phyloP scores from a whole-genome alignment of 805 yeast genomes.

The Cyberlindnera xishuangbannaensis region DNA sequence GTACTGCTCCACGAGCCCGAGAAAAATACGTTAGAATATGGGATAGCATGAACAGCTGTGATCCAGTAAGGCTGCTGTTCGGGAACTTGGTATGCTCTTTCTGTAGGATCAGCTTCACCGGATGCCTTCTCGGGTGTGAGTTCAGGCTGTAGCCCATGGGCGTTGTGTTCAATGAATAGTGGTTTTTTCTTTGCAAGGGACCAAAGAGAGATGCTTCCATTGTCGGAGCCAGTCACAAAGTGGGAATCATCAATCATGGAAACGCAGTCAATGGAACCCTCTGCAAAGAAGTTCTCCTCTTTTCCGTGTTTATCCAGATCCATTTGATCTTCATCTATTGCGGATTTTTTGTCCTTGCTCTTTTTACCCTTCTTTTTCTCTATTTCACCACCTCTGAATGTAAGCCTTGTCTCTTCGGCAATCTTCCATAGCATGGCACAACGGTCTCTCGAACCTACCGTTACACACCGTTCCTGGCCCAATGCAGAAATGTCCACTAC shows the following conservation, averaged over 20 bases:
- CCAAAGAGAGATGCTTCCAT: slow-evolving; percentile 90
- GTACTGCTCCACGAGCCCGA: slow-evolving; percentile 87
- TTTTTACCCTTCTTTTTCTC: slow-evolving; percentile 31
- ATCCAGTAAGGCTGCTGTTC: slow-evolving; percentile 78
- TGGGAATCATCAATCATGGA: slow-evolving; percentile 88
- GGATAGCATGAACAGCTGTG: slow-evolving; percentile 74
- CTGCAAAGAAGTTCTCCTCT: slow-evolving; percentile 45
- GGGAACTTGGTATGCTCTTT: slow-evolving; percentile 51
- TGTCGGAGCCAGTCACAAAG: slow-evolving; percentile 93
- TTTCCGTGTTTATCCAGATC: slow-evolving; percentile 28
- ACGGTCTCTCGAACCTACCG: slow-evolving; percentile 92
- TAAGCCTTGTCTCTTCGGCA: slow-evolving; percentile 88
- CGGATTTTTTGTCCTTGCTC: slow-evolving; percentile 27
- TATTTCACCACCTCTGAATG: slow-evolving; percentile 85
- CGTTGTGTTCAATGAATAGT: slow-evolving; percentile 54
- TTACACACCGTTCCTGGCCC: slow-evolving; percentile 84
- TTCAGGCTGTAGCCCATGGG: slow-evolving; percentile 67
- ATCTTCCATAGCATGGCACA: slow-evolving; percentile 97
- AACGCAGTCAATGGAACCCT: slow-evolving; percentile 88
- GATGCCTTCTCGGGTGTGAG: slow-evolving; percentile 48
- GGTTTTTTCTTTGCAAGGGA: slow-evolving; percentile 88
- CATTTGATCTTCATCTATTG: slow-evolving; percentile 28
- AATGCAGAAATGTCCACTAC: slow-evolving; percentile 79
- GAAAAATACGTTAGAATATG: slow-evolving; percentile 77
- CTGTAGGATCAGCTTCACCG: slow-evolving; percentile 36